These are phyloP conservation scores for Vitis cinerea DNA, from an alignment of 164 flowering plant species.

Conservation along the genomic window DNA sequence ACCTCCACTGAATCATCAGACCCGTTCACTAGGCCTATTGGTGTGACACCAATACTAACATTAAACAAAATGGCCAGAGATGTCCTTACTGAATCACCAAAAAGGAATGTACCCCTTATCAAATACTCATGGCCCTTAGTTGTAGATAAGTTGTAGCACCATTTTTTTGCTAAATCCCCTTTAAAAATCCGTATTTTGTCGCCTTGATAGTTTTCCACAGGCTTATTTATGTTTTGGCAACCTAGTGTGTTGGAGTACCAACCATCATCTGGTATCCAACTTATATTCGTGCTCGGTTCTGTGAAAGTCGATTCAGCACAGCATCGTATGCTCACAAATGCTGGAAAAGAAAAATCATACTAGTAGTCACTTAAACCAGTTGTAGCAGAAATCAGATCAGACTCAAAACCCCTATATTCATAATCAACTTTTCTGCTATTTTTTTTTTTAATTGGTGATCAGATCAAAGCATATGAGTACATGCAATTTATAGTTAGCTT, in stretches of 20 bases:
- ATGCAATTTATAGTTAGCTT: no score
- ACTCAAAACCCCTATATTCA: background rate
- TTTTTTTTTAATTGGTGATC: background rate
- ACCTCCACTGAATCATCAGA: conserved; percentile 27
- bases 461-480: background rate
- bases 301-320: conserved; percentile 43
- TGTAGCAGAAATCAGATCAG: background rate
- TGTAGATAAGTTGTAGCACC: conserved; percentile 56
- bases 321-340: conserved; percentile 54
- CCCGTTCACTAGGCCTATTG: conserved; percentile 29
- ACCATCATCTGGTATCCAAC: conserved; percentile 43
- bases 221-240: conserved; percentile 26
- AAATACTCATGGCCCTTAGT: conserved; percentile 36
- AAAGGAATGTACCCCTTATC: conserved; percentile 51
- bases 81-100: conserved; percentile 13
- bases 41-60: conserved; percentile 37
- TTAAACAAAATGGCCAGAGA: conserved; percentile 19
- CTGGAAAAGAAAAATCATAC: conserved; percentile 24
- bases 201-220: conserved; percentile 11
- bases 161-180: conserved; percentile 30
- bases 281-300: conserved; percentile 32
- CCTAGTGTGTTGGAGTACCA: conserved; percentile 24
- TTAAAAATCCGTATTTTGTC: conserved; percentile 28
- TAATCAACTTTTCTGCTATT: no score
- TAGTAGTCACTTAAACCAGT: no score